A percentile compares a stretch with the other conserved stretches of the same genome.
Evolutionary conservation across 345 rosid genomes (phyloP).

Genomic region (Geranium rotundifolium): DNA sequence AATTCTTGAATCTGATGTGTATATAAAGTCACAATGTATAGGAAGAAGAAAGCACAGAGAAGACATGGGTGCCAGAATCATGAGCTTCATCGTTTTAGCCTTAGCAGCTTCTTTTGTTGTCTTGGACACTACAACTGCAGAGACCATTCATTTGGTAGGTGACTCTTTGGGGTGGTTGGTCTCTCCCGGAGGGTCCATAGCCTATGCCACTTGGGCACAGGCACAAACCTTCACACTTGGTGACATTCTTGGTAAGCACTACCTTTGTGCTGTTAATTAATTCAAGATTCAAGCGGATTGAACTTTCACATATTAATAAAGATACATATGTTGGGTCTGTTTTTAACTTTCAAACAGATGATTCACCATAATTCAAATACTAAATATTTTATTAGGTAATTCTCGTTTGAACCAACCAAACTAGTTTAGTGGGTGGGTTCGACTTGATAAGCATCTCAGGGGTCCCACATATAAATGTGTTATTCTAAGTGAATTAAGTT

Average conservation of each 20-base stretch:
- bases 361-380: too few relatives aligned
- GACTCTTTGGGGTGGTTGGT: constrained; percentile 30
- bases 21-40: too few relatives aligned
- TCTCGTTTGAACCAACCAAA: too few relatives aligned
- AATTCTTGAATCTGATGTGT: too few relatives aligned
- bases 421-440: too few relatives aligned
- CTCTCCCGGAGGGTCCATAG: constrained; percentile 10
- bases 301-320: neutral
- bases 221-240: constrained; percentile 19
- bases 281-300: neutral
- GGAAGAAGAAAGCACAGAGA: too few relatives aligned
- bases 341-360: neutral
- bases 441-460: too few relatives aligned
- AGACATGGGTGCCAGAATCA: too few relatives aligned
- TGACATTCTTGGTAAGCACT: constrained; percentile 25
- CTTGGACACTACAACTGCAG: constrained; percentile 13
- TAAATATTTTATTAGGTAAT: too few relatives aligned
- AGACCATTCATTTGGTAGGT: constrained; percentile 24
- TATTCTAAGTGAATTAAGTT: too few relatives aligned
- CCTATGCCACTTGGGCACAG: constrained; percentile 32
- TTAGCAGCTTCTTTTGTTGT: constrained; percentile 14
- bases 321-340: neutral
- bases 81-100: neutral
- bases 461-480: too few relatives aligned
- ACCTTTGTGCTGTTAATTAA: too few relatives aligned